Evolutionary conservation across 768 basidiomycete genomes (phyloP).

Genomic region (Rickenella mellea): DNA sequence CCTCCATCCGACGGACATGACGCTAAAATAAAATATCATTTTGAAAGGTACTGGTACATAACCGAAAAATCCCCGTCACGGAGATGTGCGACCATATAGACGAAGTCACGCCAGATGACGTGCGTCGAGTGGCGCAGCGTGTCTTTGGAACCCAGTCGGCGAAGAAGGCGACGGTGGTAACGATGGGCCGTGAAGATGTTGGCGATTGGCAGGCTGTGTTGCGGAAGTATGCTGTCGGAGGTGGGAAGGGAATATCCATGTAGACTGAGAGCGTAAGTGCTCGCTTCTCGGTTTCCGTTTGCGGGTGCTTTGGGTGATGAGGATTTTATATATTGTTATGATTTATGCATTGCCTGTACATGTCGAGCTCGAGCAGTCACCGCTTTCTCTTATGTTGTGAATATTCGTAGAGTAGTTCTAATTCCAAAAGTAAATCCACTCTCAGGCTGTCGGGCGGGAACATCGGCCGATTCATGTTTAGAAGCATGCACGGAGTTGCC

Average conservation of each 20-base stretch:
- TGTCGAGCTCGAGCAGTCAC: too few species aligned
- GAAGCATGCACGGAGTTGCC: too few species aligned
- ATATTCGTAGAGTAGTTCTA: too few species aligned
- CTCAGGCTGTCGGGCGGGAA: too few species aligned
- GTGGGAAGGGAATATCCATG: constrained; percentile 10
- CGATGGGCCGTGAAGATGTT: constrained; percentile 75
- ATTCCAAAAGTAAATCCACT: too few species aligned
- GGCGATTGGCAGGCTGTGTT: constrained; percentile 57
- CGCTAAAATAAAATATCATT: neutral
- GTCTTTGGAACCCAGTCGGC: constrained; percentile 59
- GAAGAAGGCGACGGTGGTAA: constrained; percentile 69
- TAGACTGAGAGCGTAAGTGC: too few species aligned
- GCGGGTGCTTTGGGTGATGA: too few species aligned
- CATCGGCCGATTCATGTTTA: too few species aligned
- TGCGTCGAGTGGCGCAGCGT: constrained; percentile 67
- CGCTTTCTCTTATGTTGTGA: too few species aligned
- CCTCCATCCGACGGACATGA: neutral
- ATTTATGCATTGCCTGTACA: too few species aligned
- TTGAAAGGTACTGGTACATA: constrained; percentile 70
- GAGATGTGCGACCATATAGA: constrained; percentile 91
- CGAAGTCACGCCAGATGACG: constrained; percentile 55
- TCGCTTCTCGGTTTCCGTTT: too few species aligned
- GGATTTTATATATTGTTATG: too few species aligned
- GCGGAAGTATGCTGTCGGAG: constrained; percentile 57
- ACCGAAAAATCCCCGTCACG: constrained; percentile 73